Percentiles rank a stretch among this genome's conserved stretches.
phyloP scores from a whole-genome alignment of 1,284 basidiomycete species.

The Xerocomus cyaneibrunnescens region DNA sequence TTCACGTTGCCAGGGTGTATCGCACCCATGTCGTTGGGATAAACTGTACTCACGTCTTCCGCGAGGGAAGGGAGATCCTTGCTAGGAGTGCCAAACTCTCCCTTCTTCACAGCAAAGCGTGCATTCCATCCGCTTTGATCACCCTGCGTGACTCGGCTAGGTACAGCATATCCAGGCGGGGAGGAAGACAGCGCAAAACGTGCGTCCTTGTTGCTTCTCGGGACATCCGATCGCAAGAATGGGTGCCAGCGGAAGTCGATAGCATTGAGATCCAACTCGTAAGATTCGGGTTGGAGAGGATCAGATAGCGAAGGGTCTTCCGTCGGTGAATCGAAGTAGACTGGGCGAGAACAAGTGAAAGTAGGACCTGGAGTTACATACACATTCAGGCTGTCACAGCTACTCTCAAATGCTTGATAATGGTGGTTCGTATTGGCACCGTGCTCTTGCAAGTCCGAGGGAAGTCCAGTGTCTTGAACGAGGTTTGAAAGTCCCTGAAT shows the following conservation, averaged over 20 bases:
- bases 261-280: constrained; percentile 37
- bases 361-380: constrained; percentile 36
- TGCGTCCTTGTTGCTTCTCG: constrained; percentile 5
- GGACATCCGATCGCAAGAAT: constrained; percentile 26
- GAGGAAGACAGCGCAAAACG: neutral
- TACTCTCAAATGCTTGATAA: constrained; percentile 4
- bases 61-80: constrained; percentile 14
- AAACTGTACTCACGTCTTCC: constrained; percentile 10
- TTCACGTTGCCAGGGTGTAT: constrained; percentile 11
- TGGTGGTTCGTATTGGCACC: constrained; percentile 1
- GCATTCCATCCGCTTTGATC: constrained; percentile 21
- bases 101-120: constrained; percentile 14
- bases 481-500: constrained; percentile 9
- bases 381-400: constrained; percentile 15
- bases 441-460: constrained; percentile 20
- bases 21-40: constrained; percentile 6
- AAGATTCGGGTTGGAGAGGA: constrained; percentile 37
- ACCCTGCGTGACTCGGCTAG: constrained; percentile 5
- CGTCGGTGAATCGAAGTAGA: constrained; percentile 54
- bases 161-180: constrained; percentile 1
- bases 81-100: constrained; percentile 8
- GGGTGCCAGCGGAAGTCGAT: constrained; percentile 60
- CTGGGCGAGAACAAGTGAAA: constrained; percentile 30
- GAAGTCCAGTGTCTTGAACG: constrained; percentile 4
- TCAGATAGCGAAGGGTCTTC: constrained; percentile 49